These are phyloP conservation scores for Trapa bicornis DNA, from an alignment of 345 rosid species.

Conservation along the genomic window DNA sequence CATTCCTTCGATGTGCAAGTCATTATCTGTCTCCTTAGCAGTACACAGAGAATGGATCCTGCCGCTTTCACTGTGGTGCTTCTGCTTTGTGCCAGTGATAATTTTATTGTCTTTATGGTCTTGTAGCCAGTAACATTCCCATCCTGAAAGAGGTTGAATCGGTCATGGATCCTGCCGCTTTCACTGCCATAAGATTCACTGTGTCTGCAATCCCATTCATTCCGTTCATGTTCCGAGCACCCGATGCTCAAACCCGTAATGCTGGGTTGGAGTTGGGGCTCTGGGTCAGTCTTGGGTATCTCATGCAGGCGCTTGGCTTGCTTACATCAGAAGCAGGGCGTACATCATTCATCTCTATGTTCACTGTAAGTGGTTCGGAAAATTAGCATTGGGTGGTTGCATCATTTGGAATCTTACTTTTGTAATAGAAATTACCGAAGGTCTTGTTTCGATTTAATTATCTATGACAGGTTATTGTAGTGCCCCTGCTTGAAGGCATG, in stretches of 20 bases:
- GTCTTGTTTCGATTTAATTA: neutral
- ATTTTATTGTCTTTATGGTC: neutral
- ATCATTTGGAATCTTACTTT: neutral
- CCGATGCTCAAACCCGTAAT: conserved; percentile 32
- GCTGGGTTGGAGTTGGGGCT: conserved; percentile 58
- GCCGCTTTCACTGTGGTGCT: neutral
- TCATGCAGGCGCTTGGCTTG: conserved; percentile 46
- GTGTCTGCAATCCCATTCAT: conserved; percentile 44
- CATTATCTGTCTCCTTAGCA: neutral
- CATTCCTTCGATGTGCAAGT: neutral
- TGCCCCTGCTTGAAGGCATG: conserved; percentile 62
- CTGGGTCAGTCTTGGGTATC: conserved; percentile 50
- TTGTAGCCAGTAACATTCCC: conserved; percentile 48
- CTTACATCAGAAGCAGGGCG: conserved; percentile 52
- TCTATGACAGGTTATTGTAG: conserved; percentile 39
- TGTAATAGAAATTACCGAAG: neutral
- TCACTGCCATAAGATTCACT: conserved; percentile 38
- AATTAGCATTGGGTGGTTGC: neutral
- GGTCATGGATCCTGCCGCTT: conserved; percentile 36
- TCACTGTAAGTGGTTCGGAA: conserved; percentile 32
- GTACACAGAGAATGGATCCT: too few relatives aligned
- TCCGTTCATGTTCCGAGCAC: conserved; percentile 30
- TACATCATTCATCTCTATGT: conserved; percentile 39
- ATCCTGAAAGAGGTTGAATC: conserved; percentile 52
- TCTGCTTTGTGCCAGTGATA: neutral